Conservation (phyloP, 2,329 filamentous ascomycete species). For the Bimuria novae-zelandiae region DNA sequence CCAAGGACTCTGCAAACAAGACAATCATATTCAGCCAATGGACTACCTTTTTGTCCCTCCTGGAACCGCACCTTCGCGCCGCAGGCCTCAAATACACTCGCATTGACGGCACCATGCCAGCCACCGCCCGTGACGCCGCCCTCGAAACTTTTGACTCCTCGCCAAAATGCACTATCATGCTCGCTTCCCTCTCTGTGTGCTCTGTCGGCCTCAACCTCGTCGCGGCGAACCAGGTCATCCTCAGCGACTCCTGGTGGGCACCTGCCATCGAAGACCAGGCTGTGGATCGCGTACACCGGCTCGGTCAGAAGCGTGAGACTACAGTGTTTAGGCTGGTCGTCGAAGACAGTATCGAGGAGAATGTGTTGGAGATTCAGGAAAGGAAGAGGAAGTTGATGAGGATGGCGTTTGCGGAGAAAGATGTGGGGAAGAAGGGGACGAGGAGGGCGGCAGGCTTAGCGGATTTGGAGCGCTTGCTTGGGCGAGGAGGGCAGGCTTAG, state of each 20-base stretch:
- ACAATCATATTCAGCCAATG: constrained; percentile 78
- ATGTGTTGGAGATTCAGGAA: constrained; percentile 76
- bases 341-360: constrained; percentile 79
- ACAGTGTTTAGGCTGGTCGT: constrained; percentile 83
- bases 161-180: constrained; percentile 71
- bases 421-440: constrained; percentile 57
- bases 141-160: constrained; percentile 71
- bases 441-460: constrained; percentile 50
- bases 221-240: constrained; percentile 81
- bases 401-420: constrained; percentile 78
- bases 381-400: constrained; percentile 79
- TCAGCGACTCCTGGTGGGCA: constrained; percentile 87
- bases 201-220: constrained; percentile 86
- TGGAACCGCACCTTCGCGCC: constrained; percentile 69
- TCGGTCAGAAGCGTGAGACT: constrained; percentile 79
- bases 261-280: constrained; percentile 93
- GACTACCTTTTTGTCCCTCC: constrained; percentile 73
- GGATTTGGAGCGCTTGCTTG: constrained; percentile 51
- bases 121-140: constrained; percentile 70
- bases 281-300: constrained; percentile 81
- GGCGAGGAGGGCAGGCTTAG: constrained; percentile 37
- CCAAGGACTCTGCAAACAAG: constrained; percentile 65
- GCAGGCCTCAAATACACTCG: constrained; percentile 68
- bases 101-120: constrained; percentile 80
- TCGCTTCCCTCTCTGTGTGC: constrained; percentile 81